A percentile compares a stretch with the other conserved stretches of the same genome.
These are phyloP conservation scores for Golubevia sp. DNA, from an alignment of 1,284 basidiomycete genomes.

Conservation along the genomic window DNA sequence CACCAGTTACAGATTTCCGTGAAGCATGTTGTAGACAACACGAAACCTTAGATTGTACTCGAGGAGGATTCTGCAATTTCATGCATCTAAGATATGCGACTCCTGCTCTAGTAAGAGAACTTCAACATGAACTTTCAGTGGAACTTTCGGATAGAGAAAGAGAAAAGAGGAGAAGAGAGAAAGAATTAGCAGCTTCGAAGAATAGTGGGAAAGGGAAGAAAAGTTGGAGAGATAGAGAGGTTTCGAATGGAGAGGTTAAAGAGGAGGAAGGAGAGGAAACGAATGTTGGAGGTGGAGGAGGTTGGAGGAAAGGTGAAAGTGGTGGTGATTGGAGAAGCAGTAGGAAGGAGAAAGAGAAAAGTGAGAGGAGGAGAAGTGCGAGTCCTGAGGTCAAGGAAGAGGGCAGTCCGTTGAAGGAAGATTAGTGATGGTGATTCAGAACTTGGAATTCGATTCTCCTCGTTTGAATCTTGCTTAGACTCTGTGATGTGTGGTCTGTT, in stretches of 20 bases:
- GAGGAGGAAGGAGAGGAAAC: background rate
- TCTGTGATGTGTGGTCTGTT: too few relatives aligned
- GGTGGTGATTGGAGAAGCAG: background rate
- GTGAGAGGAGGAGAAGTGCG: too few relatives aligned
- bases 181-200: background rate
- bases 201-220: background rate
- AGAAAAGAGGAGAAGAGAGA: background rate
- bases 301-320: background rate
- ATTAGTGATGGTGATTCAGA: too few relatives aligned
- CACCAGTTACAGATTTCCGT: constrained; percentile 97
- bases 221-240: background rate
- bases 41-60: constrained; percentile 25
- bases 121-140: constrained; percentile 49
- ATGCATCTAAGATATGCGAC: constrained; percentile 75
- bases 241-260: background rate
- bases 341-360: too few relatives aligned
- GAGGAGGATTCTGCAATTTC: constrained; percentile 83
- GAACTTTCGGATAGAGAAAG: constrained; percentile 29
- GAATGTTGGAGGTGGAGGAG: background rate
- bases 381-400: too few relatives aligned
- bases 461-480: too few relatives aligned
- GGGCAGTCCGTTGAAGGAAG: too few relatives aligned
- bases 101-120: constrained; percentile 25
- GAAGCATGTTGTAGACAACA: constrained; percentile 95
- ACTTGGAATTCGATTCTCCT: too few relatives aligned